These are phyloP conservation scores for Trichoderma sp. DNA, from an alignment of 2,329 filamentous ascomycete genomes.

Conservation along the genomic window DNA sequence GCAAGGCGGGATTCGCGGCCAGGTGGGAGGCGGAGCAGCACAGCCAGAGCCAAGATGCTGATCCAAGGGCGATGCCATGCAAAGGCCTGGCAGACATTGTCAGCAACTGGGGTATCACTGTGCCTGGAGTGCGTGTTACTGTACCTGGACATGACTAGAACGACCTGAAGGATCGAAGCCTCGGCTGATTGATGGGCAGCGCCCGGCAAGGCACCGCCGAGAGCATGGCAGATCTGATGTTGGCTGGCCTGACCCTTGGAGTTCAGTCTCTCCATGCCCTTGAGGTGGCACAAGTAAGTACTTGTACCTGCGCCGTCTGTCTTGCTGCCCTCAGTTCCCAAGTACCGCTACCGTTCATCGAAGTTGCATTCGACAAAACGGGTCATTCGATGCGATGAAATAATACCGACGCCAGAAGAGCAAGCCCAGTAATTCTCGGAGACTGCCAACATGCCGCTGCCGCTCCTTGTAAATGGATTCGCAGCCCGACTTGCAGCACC, in stretches of 20 bases:
- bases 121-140: background rate
- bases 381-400: too few species aligned
- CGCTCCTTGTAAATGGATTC: background rate
- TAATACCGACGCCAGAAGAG: too few species aligned
- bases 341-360: too few species aligned
- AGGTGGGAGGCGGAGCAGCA: conserved; percentile 14
- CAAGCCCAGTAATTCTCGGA: background rate
- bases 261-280: background rate
- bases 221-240: conserved; percentile 22
- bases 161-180: too few species aligned
- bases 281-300: too few species aligned
- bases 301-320: background rate
- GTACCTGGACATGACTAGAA: background rate
- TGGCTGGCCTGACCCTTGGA: conserved; percentile 17
- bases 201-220: conserved; percentile 18
- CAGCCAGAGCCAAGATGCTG: conserved; percentile 19
- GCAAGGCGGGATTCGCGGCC: background rate
- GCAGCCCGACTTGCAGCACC: background rate
- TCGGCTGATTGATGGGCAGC: background rate
- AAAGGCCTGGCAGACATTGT: background rate
- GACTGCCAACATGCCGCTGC: background rate
- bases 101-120: background rate
- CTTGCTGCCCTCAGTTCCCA: background rate
- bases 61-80: background rate
- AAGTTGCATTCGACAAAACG: too few species aligned